Percentiles rank a stretch among this genome's conserved stretches.
These are phyloP conservation scores for Dysphania ambrosioides DNA, from an alignment of 148 eudicot genomes.

Conservation along the genomic window DNA sequence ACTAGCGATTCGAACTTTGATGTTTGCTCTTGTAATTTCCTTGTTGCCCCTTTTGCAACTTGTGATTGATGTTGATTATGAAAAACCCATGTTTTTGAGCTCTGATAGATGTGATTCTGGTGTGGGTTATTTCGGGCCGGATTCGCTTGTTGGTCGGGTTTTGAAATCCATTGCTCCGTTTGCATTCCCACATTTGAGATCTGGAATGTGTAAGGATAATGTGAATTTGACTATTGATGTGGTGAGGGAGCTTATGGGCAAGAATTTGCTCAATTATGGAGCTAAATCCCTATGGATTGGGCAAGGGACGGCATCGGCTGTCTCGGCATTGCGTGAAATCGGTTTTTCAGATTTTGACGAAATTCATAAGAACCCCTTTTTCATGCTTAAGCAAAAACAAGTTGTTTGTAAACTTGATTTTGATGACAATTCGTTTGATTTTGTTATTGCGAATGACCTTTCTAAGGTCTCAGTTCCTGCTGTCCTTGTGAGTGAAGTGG, in stretches of 20 bases:
- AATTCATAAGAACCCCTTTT: slow-evolving; percentile 53
- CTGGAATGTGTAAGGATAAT: slow-evolving; percentile 30
- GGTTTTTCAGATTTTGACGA: slow-evolving; percentile 53
- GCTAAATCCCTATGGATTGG: slow-evolving; percentile 70
- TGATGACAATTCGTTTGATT: slow-evolving; percentile 51
- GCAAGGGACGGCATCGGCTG: slow-evolving; percentile 48
- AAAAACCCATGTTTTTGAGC: slow-evolving; percentile 29
- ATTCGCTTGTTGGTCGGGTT: slow-evolving; percentile 36
- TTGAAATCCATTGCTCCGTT: slow-evolving; percentile 32
- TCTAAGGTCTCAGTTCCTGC: slow-evolving; percentile 72
- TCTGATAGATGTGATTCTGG: slow-evolving; percentile 40
- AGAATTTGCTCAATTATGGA: slow-evolving; percentile 46
- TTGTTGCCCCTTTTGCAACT: slow-evolving; percentile 52
- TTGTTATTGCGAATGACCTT: slow-evolving; percentile 62
- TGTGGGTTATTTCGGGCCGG: slow-evolving; percentile 29
- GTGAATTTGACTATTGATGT: slow-evolving; percentile 51
- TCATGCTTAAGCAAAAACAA: slow-evolving; percentile 51
- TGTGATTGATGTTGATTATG: slow-evolving; percentile 39
- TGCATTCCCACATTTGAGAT: slow-evolving; percentile 28
- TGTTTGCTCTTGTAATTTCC: slow-evolving; percentile 47
- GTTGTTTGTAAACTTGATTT: slow-evolving; percentile 57
- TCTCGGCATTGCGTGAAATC: slow-evolving; percentile 39
- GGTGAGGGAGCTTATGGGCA: slow-evolving; percentile 56
- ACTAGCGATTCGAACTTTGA: slow-evolving; percentile 43
- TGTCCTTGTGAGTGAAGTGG: slow-evolving; percentile 68